Evolutionary conservation across 768 basidiomycete species (phyloP).

Genomic region (Tulasnella sp.): DNA sequence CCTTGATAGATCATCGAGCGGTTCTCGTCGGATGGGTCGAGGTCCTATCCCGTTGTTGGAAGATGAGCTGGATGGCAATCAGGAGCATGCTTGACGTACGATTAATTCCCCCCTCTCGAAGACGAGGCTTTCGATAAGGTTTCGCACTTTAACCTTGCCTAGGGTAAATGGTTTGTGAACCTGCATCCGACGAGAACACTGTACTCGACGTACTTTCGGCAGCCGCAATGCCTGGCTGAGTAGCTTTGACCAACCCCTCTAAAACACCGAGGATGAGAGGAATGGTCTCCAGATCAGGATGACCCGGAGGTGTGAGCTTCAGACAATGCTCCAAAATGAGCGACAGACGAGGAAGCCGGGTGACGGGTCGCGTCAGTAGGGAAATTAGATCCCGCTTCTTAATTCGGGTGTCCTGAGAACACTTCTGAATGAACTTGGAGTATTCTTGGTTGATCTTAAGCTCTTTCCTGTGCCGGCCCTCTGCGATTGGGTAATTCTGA

Average conservation of each 20-base stretch:
- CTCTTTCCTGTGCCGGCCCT: slow-evolving; percentile 72
- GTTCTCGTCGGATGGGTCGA: slow-evolving; percentile 71
- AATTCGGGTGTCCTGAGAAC: slow-evolving; percentile 54
- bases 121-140: slow-evolving; percentile 62
- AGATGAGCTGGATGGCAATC: not conserved
- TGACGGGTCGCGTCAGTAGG: slow-evolving; percentile 79
- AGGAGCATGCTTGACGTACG: slow-evolving; percentile 38
- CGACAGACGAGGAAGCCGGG: slow-evolving; percentile 73
- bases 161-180: not conserved
- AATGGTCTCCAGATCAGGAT: slow-evolving; percentile 69
- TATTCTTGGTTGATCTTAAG: slow-evolving; percentile 61
- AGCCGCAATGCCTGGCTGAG: slow-evolving; percentile 85
- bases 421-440: slow-evolving; percentile 54
- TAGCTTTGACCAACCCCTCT: slow-evolving; percentile 67
- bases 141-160: slow-evolving; percentile 79
- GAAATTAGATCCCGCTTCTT: slow-evolving; percentile 71
- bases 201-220: slow-evolving; percentile 45
- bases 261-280: slow-evolving; percentile 64
- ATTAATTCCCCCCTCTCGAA: slow-evolving; percentile 77
- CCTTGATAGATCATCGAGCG: slow-evolving; percentile 65
- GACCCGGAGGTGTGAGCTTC: slow-evolving; percentile 44
- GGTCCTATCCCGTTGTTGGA: slow-evolving; percentile 45
- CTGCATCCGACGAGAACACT: not conserved
- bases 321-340: slow-evolving; percentile 50
- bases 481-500: slow-evolving; percentile 71